Percentiles rank a stretch among this genome's conserved stretches.
phyloP scores from a whole-genome alignment of 176 grass and related monocot genomes.

The Zoysia pacifica region DNA sequence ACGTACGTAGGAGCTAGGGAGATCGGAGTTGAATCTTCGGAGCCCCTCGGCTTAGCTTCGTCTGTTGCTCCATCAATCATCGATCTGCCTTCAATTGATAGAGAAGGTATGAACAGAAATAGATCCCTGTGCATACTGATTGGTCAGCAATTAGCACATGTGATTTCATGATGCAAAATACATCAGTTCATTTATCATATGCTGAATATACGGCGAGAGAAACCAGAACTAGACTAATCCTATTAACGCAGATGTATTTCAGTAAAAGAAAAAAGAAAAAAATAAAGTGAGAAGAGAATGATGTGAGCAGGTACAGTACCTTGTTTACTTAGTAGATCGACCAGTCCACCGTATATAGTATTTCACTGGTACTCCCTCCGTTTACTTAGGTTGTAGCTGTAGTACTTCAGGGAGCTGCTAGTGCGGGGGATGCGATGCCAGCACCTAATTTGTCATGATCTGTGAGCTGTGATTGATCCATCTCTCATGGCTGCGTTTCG shows the following conservation, averaged over 20 bases:
- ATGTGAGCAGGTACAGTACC: no score
- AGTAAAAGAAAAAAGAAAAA: no score
- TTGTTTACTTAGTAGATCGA: not conserved
- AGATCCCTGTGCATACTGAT: not conserved
- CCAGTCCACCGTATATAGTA: not conserved
- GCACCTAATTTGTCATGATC: not conserved
- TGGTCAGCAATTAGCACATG: not conserved
- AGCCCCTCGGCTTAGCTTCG: not conserved
- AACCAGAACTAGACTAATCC: not conserved
- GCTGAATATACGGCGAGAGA: not conserved
- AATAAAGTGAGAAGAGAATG: no score
- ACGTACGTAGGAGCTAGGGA: not conserved
- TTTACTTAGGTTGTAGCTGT: no score
- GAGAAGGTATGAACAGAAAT: conserved; percentile 34
- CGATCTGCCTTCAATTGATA: conserved; percentile 10
- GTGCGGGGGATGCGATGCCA: no score
- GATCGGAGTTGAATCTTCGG: not conserved
- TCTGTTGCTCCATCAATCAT: conserved; percentile 18
- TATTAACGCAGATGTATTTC: no score
- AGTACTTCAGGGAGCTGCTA: no score
- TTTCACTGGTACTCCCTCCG: no score
- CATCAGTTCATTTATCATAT: not conserved
- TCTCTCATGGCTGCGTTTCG: not conserved
- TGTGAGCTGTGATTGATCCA: not conserved
- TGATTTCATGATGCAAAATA: conserved; percentile 39